Base-by-base conservation (phyloP, 306 rosid genomes). In the Aeschynomene evenia region DNA sequence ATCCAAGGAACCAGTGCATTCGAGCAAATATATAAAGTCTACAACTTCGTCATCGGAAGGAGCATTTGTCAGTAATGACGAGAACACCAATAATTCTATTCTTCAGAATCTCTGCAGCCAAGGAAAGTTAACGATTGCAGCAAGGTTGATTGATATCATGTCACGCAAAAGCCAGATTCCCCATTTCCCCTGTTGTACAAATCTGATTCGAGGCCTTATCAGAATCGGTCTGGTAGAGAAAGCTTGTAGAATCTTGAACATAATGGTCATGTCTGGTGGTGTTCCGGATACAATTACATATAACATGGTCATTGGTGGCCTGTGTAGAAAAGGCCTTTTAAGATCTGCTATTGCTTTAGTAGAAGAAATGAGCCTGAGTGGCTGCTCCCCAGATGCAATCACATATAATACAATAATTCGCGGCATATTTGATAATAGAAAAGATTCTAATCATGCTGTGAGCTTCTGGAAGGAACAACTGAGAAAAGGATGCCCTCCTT, bases 401-500 rank as follows among this genome's bases (percentile, higher is more conserved):
- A 88, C 97, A 1, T 93, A 90, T 45, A 93, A 93, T 74, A 74
- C 94, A 31, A 84, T 93, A 66, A 68, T 93, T 52, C 88, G 96
- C 29, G 28, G 75, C 72, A 74, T 88, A 84, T 93, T 79, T 83
- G 82, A 79, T 21, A 53, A 50, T 33, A 83, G 91, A 57, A 70
- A 40, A 13, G 48, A 80, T 60, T 82, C 60, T 24, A 77, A 83
- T 26, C 83, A 81, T 71, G 98, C 98, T 9, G 66, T 93, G 68
- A 74, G 62, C 56, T 88, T 90, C 76, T 90, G 96, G 93, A 88
- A 85, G 87, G 90, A 83, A 66, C 96, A 86, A 72, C 51, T 93
- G 74, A 82, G 86, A 79, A 88, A 79, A 72, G 98, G 96, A 14
- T 85, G 84, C 74, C 96, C 91, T 82, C 98, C 98, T 64, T 90